Base-by-base conservation (phyloP, 805 yeast genomes). In the Candida awuae region DNA sequence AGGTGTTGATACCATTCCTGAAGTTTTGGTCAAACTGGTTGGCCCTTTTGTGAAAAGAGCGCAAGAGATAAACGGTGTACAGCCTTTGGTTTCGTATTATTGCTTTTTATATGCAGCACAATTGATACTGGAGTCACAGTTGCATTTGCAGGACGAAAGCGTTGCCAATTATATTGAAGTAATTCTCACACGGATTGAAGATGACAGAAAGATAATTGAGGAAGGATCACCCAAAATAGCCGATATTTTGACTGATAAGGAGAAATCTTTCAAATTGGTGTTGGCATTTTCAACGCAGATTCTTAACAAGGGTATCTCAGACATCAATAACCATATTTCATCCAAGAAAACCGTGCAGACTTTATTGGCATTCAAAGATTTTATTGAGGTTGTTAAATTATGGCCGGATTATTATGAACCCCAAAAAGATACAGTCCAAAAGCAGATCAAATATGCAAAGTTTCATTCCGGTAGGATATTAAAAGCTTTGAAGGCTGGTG, bases 21-120 rank as follows among this genome's bases (percentile, higher is more conserved):
- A 52, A 12, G 42, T 46, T 6, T 52, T 66, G 4, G 34, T 50
- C 33, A 66, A 66, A 46, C 44, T 54, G 2, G 61, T 75, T 27
- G 59, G 67, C 0, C 71, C 78, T 0, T 77, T 56, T 46, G 57
- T 78, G 14, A 58, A 65, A 6, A 67, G 88, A 7, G 66, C 85
- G 16, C 58, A 55, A 8, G 95, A 86, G 48, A 51, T 84, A 29
- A 66, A 61, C 15, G 43, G 50, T 1, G 69, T 67, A 8, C 80
- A 84, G 45, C 87, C 94, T 0, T 61, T 80, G 9, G 71, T 85
- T 21, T 66, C 90, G 5, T 85, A 84, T 58, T 83, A 73, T 58
- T 82, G 92, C 59, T 69, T 67, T 56, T 55, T 81, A 35, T 80
- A 81, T 53, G 84, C 87, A 0, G 79, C 84, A 3, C 90, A 88